Percentiles rank a stretch among this genome's conserved stretches.
phyloP scores from a whole-genome alignment of 495 filamentous ascomycete genomes.

The Penicillium macrosclerotiorum region DNA sequence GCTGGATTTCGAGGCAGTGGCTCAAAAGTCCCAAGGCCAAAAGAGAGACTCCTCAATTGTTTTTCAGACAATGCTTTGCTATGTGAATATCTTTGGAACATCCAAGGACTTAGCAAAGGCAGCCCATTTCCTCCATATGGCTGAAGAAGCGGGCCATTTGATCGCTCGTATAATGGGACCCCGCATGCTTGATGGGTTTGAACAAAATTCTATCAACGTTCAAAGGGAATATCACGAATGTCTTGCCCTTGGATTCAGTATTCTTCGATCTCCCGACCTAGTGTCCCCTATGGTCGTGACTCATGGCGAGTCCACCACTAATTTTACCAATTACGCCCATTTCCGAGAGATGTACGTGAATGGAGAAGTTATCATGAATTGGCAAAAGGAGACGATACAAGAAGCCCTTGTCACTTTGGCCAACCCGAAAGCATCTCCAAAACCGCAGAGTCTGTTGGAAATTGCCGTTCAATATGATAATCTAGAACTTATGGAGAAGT shows the following conservation, averaged over 20 bases:
- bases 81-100: conserved; percentile 23
- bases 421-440: not conserved
- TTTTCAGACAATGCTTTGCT: conserved; percentile 28
- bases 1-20: conserved; percentile 16
- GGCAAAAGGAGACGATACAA: not conserved
- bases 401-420: not conserved
- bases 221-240: conserved; percentile 1
- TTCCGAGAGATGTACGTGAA: not conserved
- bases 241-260: conserved; percentile 1
- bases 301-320: not conserved
- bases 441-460: not conserved
- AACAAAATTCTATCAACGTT: not conserved
- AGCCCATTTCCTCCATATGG: conserved; percentile 15
- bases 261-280: not conserved
- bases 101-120: conserved; percentile 17
- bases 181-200: conserved; percentile 13
- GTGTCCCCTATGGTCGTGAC: not conserved
- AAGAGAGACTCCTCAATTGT: conserved; percentile 11
- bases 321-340: conserved; percentile 3
- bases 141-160: conserved; percentile 11
- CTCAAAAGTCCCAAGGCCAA: conserved; percentile 8
- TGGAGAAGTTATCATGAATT: not conserved
- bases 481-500: not conserved
- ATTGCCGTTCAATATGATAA: not conserved
- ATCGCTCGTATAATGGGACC: conserved; percentile 3